Conservation (phyloP, 805 yeast genomes). For the Ogataea salicorniae region DNA sequence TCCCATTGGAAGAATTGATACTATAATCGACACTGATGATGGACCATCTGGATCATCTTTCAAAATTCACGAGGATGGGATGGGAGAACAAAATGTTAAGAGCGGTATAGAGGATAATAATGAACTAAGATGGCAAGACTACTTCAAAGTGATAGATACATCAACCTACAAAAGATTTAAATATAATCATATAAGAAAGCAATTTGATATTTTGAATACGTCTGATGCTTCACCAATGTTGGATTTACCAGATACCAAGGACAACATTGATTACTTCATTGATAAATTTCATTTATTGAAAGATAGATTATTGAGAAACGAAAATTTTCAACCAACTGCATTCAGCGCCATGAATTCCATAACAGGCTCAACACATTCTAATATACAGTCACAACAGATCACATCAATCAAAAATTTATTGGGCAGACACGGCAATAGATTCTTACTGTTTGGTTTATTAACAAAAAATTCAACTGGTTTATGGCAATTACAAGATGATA, state of each 20-base stretch:
- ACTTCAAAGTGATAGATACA: constrained; percentile 61
- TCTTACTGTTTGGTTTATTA: constrained; percentile 74
- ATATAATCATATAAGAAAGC: constrained; percentile 59
- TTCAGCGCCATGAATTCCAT: constrained; percentile 41
- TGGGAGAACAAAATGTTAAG: constrained; percentile 46
- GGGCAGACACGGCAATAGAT: constrained; percentile 76
- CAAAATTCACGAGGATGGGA: constrained; percentile 12
- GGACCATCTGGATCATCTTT: constrained; percentile 1
- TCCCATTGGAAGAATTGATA: constrained; percentile 2
- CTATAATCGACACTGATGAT: constrained; percentile 2
- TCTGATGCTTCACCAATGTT: not conserved
- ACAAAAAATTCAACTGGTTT: constrained; percentile 57
- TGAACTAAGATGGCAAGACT: constrained; percentile 62
- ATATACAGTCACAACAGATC: constrained; percentile 32
- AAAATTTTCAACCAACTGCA: constrained; percentile 56
- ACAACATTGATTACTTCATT: constrained; percentile 39
- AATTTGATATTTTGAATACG: constrained; percentile 38
- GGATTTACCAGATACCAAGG: constrained; percentile 18
- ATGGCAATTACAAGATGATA: constrained; percentile 76
- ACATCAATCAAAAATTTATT: constrained; percentile 78
- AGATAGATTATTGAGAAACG: constrained; percentile 74
- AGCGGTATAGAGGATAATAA: not conserved
- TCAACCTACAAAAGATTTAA: constrained; percentile 57
- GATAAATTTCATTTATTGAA: constrained; percentile 57
- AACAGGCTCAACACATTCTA: constrained; percentile 21